phyloP scores from a whole-genome alignment of 2,329 filamentous ascomycete genomes.

The Scortechinia acanthostroma region DNA sequence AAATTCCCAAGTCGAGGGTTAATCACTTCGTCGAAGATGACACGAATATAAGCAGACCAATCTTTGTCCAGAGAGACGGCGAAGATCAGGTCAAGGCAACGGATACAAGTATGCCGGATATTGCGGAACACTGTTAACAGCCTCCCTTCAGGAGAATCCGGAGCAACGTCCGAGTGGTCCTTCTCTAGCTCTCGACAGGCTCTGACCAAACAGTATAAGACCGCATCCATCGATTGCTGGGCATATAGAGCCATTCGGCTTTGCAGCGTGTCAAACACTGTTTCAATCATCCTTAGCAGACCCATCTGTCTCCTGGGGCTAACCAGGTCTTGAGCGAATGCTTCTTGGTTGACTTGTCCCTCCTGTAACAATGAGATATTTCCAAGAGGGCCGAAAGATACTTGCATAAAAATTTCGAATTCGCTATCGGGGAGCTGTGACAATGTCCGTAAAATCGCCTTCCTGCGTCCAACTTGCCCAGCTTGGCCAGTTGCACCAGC shows the following conservation, averaged over 20 bases:
- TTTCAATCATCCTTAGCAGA: constrained; percentile 63
- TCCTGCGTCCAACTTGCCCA: constrained; percentile 53
- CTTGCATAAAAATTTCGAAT: constrained; percentile 51
- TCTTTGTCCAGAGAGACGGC: constrained; percentile 41
- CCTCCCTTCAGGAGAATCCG: constrained; percentile 10
- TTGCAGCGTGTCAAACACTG: constrained; percentile 59
- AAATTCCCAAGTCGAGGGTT: constrained; percentile 53
- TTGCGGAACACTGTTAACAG: constrained; percentile 27
- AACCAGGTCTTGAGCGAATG: constrained; percentile 32
- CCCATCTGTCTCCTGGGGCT: constrained; percentile 57
- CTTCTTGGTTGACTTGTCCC: constrained; percentile 21
- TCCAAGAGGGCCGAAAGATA: constrained; percentile 48
- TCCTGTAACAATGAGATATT: constrained; percentile 33
- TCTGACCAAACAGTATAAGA: constrained; percentile 54
- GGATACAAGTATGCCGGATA: constrained; percentile 48
- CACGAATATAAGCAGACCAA: constrained; percentile 45
- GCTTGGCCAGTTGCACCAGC: constrained; percentile 46
- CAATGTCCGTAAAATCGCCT: constrained; percentile 46
- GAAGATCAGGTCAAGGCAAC: constrained; percentile 58
- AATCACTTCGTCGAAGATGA: constrained; percentile 50
- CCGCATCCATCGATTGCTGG: constrained; percentile 43
- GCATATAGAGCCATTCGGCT: constrained; percentile 47
- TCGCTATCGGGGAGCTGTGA: constrained; percentile 43
- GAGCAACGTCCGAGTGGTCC: constrained; percentile 10
- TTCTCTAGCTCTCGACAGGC: constrained; percentile 33